Evolutionary conservation across 148 eudicot species (phyloP), one percentile per base, ranked within the genome.

Genomic region (Tetragonia tetragonoides): DNA sequence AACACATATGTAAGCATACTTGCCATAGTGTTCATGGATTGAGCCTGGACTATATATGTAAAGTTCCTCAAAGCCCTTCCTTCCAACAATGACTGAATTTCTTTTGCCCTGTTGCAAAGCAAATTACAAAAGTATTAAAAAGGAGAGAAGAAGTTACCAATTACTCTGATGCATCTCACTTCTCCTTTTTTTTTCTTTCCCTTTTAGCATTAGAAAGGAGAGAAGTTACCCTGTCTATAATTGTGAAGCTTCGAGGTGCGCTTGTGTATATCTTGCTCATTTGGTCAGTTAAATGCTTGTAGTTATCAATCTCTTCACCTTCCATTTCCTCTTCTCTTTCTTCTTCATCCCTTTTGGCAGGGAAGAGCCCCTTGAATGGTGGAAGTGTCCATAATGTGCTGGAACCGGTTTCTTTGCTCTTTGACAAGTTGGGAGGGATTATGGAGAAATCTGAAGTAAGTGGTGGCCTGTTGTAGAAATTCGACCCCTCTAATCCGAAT

Each of bases 31-130:
- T 79, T 86, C 83, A 56, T 91, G 89, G n/a, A 78, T 77, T 68
- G 93, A 91, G 75, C 96, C 93, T 3, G 97, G 97, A 76, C 91
- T 90, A 59, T 79, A 84, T 73, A 91, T 70, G 80, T 89, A 91
- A 49, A 88, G 23, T 76, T 91, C 92, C 21, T 86, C 72, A 67
- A 91, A 91, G 8, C 91, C 96, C n/a, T 84, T 79, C 81, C 91
- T 84, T 66, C 83, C 85, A 37, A 89, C 77, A 38, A 66, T 72
- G 21, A 89, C 86, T 18, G 96, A 89, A 73, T 89, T 89, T 84
- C 89, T 83, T 80, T 83, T 87, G 5, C 93, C 93, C 95, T 89
- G 89, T 69, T 71, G 68, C 73, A 75, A 61, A 10, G 40, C 38
- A 15, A 69, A 7, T 68, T 44, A 28, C 34, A 28, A 1, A 28